Evolutionary conservation across 164 flowering plant genomes (phyloP).

Genomic region (Cinnamomum chago): DNA sequence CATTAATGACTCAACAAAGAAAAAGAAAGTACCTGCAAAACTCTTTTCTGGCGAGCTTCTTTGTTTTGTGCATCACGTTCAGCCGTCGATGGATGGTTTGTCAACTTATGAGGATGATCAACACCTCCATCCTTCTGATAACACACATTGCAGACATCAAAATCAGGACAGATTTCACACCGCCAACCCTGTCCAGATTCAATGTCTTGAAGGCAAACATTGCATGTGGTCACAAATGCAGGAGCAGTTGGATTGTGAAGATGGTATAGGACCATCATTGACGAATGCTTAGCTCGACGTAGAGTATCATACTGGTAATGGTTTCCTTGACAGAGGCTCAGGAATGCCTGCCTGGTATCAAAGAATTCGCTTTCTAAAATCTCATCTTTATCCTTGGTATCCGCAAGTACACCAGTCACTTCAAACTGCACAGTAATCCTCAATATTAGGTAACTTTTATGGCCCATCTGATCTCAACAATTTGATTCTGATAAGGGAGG

Average conservation of each 20-base stretch:
- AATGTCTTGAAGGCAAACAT: constrained; percentile 71
- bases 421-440: constrained; percentile 52
- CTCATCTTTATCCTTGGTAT: constrained; percentile 92
- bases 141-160: constrained; percentile 87
- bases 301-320: constrained; percentile 99
- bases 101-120: constrained; percentile 93
- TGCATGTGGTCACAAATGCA: constrained; percentile 93
- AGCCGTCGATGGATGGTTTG: constrained; percentile 74
- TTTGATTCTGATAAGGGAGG: not conserved
- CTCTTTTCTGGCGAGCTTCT: constrained; percentile 89
- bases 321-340: constrained; percentile 98
- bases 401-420: constrained; percentile 70
- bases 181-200: constrained; percentile 99
- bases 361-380: constrained; percentile 97
- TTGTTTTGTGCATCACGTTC: constrained; percentile 93
- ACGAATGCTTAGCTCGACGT: constrained; percentile 96
- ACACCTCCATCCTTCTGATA: constrained; percentile 73
- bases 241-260: constrained; percentile 99
- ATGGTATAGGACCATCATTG: constrained; percentile 99
- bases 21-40: constrained; percentile 59
- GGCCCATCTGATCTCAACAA: constrained; percentile 1
- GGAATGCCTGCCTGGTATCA: constrained; percentile 96
- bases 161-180: constrained; percentile 97
- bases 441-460: constrained; percentile 6
- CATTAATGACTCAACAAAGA: no score